Evolutionary conservation across 2,329 filamentous ascomycete genomes (phyloP), one percentile per base, ranked within the genome.

Genomic region (Hypoxylon sp.): DNA sequence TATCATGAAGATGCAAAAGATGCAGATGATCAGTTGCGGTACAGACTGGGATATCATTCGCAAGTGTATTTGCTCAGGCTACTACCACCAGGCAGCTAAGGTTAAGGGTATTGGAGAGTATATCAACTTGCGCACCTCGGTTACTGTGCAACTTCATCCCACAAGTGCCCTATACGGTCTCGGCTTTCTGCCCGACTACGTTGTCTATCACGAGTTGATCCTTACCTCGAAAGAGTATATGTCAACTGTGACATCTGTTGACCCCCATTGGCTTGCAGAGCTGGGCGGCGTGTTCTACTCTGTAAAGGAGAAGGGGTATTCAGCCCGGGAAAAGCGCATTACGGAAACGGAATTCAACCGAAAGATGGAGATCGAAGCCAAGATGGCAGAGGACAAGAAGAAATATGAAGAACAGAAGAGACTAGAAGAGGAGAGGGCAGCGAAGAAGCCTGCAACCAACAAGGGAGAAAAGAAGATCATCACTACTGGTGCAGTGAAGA

Each of bases 191-290:
- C 96, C 97, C 1, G 96, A 99, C 78, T 98, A 98, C 77, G 94
- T 99, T 57, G 90, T 99, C 46, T 99, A 99, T 81, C 96, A 99
- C 84, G 96, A 99, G 81, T 88, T 99, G 65, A 97, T 99, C 74
- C 88, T 99, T 67, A 99, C 96, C 0, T 93, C 91, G 63, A 98
- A 97, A 78, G 96, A 98, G 79, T 99, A 98, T 83, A 98, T 99
- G 90, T 97, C 93, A 2, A 97, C 94, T 3, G 96, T 99, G 9
- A 99, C 96, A 3, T 90, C 94, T 0, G 96, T 99, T 1, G 96
- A 99, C 79, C 95, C 96, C 57, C 94, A 97, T 78, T 99, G 96
- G 96, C 88, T 99, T 44, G 96, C 96, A 5, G 96, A 99, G 78
- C 85, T 99, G 5, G 96, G 97, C 35, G 96, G 94, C 1, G 96